Evolutionary conservation across 2,329 filamentous ascomycete genomes (phyloP), one percentile per base, ranked within the genome.

Genomic region (Fusarium sp.): DNA sequence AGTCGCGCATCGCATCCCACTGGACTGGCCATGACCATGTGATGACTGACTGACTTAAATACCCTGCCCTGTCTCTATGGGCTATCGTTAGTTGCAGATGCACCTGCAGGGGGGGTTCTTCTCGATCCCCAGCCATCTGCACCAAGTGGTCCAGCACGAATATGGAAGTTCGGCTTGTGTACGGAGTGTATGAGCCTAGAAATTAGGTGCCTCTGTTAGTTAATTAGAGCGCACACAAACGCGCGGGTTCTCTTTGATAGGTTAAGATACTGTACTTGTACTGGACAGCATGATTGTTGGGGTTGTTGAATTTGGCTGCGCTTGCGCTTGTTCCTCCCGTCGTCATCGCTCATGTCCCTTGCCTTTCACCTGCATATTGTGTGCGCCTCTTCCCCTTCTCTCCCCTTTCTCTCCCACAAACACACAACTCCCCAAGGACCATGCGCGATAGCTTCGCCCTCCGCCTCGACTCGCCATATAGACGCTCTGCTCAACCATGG

Each of bases 401-500:
- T 70, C 59, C 47, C 61, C 57, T 72, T 75, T 66, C 66, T 30
- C 69, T 70, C 63, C 63, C 63, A 66, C 65, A 69, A 69, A 66
- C 42, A 65, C 44, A 54, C 35, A 50, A 51, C 38, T 55, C 54
- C 59, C 58, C 62, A 76, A 72, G 63, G 76, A 78, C 74, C 72
- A 79, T 79, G 77, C 75, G 63, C 68, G 75, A 78, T 77, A 75
- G 77, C 75, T 59, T 78, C 76, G 70, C 75, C 74, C 75, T 68
- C 73, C 70, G 66, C 70, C 72, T 73, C 73, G 69, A 73, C 70
- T 64, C 71, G 75, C 70, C 75, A 71, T 77, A 75, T 44, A 77
- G 76, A 75, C 75, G 76, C 75, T 76, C 74, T 70, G 72, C 77
- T 79, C 71, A 80, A 81, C 77, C 80, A 89, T 89, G 87, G 83